phyloP scores from a whole-genome alignment of 108 stramenopile genomes.

The Heterococcus sp. region DNA sequence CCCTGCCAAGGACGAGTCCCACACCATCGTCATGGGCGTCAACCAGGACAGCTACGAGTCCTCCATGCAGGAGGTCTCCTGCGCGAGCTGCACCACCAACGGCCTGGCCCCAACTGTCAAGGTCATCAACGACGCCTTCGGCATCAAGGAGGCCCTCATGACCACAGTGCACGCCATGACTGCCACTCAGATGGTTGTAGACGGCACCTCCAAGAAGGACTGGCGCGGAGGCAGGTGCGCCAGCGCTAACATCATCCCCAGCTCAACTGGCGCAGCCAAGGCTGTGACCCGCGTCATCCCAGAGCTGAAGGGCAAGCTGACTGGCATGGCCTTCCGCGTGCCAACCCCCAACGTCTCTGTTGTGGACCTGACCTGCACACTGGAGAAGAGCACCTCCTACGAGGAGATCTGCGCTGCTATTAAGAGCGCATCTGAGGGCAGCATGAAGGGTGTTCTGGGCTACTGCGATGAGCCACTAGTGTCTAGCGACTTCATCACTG shows the following conservation, averaged over 20 bases:
- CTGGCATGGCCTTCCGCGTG: slow-evolving; percentile 99
- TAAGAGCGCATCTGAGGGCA: slow-evolving; percentile 75
- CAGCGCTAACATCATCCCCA: slow-evolving; percentile 98
- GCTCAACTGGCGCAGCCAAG: slow-evolving; percentile 99
- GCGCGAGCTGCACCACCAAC: slow-evolving; percentile 99
- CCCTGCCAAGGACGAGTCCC: slow-evolving; percentile 98
- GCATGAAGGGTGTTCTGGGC: slow-evolving; percentile 97
- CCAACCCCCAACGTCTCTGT: slow-evolving; percentile 98
- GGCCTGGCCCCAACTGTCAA: slow-evolving; percentile 98
- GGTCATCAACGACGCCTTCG: slow-evolving; percentile 95
- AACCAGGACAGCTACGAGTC: slow-evolving; percentile 88
- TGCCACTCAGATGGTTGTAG: slow-evolving; percentile 97
- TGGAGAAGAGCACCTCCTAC: slow-evolving; percentile 86
- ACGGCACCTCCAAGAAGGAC: slow-evolving; percentile 98
- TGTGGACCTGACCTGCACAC: slow-evolving; percentile 87
- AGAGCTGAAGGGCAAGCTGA: slow-evolving; percentile 92
- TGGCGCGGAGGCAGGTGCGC: slow-evolving; percentile 99
- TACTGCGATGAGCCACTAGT: slow-evolving; percentile 97
- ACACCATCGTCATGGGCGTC: slow-evolving; percentile 97
- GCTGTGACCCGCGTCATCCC: slow-evolving; percentile 98
- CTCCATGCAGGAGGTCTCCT: slow-evolving; percentile 91
- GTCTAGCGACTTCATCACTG: slow-evolving; percentile 91
- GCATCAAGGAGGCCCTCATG: slow-evolving; percentile 97
- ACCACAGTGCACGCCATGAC: slow-evolving; percentile 99
- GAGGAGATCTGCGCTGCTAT: slow-evolving; percentile 95